Evolutionary conservation across 2,329 filamentous ascomycete species (phyloP).

Genomic region (Aspergillus costaricaensis): DNA sequence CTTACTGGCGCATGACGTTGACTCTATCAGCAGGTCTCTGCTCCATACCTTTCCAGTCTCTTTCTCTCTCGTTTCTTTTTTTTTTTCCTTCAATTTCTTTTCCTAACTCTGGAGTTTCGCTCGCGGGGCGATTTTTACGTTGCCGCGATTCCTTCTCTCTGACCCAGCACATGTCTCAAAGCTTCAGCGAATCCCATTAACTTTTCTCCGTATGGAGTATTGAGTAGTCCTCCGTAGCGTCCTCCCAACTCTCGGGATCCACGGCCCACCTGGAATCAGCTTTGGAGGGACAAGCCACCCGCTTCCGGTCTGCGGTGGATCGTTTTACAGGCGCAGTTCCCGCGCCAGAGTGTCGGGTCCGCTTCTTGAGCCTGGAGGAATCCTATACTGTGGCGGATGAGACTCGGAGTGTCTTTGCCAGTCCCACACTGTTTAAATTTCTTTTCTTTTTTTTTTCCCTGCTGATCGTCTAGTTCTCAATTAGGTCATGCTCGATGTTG

Average conservation of each 20-base stretch:
- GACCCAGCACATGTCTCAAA: neutral
- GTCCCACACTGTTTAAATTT: neutral
- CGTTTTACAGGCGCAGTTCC: constrained; percentile 18
- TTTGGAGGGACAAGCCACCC: constrained; percentile 15
- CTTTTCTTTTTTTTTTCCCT: neutral
- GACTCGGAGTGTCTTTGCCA: neutral
- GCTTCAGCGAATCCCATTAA: neutral
- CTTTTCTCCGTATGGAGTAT: neutral
- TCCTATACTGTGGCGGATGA: neutral
- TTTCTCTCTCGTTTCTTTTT: neutral
- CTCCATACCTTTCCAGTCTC: neutral
- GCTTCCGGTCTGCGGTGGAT: constrained; percentile 13
- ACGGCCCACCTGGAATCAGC: constrained; percentile 11
- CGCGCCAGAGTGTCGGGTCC: constrained; percentile 31
- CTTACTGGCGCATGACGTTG: neutral
- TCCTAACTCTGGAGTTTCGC: no score
- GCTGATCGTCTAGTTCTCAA: neutral
- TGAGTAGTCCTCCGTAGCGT: neutral
- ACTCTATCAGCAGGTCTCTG: neutral
- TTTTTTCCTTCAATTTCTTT: neutral
- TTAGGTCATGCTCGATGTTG: neutral
- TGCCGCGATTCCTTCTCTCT: neutral
- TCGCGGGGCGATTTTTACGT: neutral
- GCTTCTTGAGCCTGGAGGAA: neutral
- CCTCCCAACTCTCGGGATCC: neutral